Evolutionary conservation across 2,329 filamentous ascomycete species (phyloP).

Genomic region (Alternaria burnsii): DNA sequence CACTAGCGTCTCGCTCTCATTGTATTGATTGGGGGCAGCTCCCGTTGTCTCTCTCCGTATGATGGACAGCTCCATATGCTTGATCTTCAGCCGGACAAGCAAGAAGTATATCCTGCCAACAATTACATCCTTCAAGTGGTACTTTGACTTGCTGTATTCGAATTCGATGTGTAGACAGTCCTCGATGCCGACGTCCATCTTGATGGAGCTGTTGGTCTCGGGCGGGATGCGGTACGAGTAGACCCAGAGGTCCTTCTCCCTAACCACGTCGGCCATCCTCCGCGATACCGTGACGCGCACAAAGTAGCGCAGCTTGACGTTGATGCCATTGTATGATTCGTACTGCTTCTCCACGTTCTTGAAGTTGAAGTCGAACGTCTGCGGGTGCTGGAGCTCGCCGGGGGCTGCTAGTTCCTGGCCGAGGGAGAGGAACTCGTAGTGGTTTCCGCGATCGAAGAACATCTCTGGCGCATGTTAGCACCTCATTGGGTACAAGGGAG

Average conservation of each 20-base stretch:
- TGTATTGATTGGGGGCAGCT: constrained; percentile 97
- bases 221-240: constrained; percentile 98
- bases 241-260: constrained; percentile 99
- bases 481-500: too few species aligned
- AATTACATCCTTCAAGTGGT: constrained; percentile 98
- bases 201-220: constrained; percentile 98
- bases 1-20: constrained; percentile 97
- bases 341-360: constrained; percentile 99
- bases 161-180: constrained; percentile 99
- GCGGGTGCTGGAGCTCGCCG: constrained; percentile 96
- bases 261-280: constrained; percentile 96
- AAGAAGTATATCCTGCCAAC: constrained; percentile 98
- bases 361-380: constrained; percentile 99
- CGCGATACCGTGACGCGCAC: constrained; percentile 95
- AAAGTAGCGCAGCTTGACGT: constrained; percentile 98
- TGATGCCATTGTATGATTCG: constrained; percentile 99
- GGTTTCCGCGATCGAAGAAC: constrained; percentile 99
- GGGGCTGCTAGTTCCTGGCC: constrained; percentile 97
- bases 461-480: constrained; percentile 71
- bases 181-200: constrained; percentile 99
- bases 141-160: constrained; percentile 99
- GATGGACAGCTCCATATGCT: constrained; percentile 99
- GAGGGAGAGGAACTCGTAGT: constrained; percentile 98
- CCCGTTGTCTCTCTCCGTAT: constrained; percentile 97
- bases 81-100: constrained; percentile 96